Conservation (phyloP, 495 filamentous ascomycete genomes). For the Schizothecium vesticola region DNA sequence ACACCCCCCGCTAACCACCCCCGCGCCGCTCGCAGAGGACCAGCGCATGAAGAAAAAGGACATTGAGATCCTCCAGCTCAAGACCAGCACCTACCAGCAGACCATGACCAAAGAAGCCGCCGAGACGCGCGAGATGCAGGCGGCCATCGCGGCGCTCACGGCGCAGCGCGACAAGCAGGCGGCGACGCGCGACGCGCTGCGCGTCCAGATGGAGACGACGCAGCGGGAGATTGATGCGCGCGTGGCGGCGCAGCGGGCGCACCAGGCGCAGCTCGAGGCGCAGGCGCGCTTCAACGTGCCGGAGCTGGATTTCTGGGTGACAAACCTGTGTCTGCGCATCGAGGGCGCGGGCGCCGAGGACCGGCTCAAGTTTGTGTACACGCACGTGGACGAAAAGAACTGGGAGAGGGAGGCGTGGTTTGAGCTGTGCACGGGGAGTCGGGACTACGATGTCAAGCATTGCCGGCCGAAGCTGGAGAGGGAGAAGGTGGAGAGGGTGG, state of each 20-base stretch:
- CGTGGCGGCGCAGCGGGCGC: constrained; percentile 46
- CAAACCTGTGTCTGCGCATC: constrained; percentile 79
- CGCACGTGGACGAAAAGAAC: constrained; percentile 78
- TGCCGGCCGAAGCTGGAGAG: constrained; percentile 74
- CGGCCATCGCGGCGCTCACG: constrained; percentile 68
- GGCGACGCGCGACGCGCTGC: constrained; percentile 64
- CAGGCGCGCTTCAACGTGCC: constrained; percentile 83
- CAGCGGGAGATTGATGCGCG: constrained; percentile 60
- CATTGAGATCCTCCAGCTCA: constrained; percentile 76
- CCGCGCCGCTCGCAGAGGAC: constrained; percentile 55
- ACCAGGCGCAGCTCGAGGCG: constrained; percentile 60
- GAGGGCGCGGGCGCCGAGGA: constrained; percentile 84
- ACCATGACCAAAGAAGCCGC: constrained; percentile 78
- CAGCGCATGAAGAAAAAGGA: constrained; percentile 82
- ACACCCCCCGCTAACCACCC: constrained; percentile 1
- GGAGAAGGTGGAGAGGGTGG: constrained; percentile 62
- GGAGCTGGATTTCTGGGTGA: constrained; percentile 93
- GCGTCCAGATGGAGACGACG: constrained; percentile 70
- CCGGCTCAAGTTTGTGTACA: constrained; percentile 84
- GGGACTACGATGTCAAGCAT: constrained; percentile 78
- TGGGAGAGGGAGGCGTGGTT: constrained; percentile 93
- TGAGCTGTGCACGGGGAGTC: constrained; percentile 71
- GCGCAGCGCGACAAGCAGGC: constrained; percentile 70
- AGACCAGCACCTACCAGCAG: constrained; percentile 69
- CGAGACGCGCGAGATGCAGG: constrained; percentile 84